Evolutionary conservation across 305 asterid species (phyloP).

Genomic region (Fraxinus angustifolia): DNA sequence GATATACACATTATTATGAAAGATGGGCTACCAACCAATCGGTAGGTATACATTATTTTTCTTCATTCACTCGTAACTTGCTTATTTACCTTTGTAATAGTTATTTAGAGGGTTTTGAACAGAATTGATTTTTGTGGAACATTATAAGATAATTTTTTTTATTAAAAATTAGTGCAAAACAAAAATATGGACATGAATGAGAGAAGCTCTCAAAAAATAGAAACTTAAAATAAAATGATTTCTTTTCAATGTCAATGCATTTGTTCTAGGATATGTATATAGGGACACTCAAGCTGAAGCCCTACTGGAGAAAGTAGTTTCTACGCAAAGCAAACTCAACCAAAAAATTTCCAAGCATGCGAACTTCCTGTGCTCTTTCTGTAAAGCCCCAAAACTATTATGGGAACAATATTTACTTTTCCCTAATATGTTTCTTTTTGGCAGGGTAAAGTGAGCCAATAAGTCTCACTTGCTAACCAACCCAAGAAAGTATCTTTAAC

Average conservation of each 20-base stretch:
- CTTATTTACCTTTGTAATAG: conserved; percentile 14
- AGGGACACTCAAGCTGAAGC: conserved; percentile 13
- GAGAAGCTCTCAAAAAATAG: not conserved
- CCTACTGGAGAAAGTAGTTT: conserved; percentile 1
- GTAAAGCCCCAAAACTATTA: not conserved
- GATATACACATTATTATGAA: conserved; percentile 92
- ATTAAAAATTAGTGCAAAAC: not conserved
- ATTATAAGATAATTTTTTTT: not conserved
- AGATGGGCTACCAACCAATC: conserved; percentile 99
- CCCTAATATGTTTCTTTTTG: not conserved
- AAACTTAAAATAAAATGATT: not conserved
- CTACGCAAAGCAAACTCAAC: not conserved
- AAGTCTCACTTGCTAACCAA: conserved; percentile 16
- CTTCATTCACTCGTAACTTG: not conserved
- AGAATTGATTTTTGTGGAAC: conserved; percentile 11
- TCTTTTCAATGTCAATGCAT: conserved; percentile 8
- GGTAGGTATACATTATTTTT: conserved; percentile 41
- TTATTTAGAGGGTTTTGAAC: conserved; percentile 6
- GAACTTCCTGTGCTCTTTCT: not conserved
- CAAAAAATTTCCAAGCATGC: conserved; percentile 1
- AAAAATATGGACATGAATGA: not conserved
- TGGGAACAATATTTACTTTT: not conserved
- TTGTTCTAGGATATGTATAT: conserved; percentile 10
- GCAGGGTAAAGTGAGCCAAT: conserved; percentile 13
- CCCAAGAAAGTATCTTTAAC: conserved; percentile 9